Percentiles rank a stretch among this genome's conserved stretches.
Conservation (phyloP, 345 rosid species). For the Tarenaya hassleriana region DNA sequence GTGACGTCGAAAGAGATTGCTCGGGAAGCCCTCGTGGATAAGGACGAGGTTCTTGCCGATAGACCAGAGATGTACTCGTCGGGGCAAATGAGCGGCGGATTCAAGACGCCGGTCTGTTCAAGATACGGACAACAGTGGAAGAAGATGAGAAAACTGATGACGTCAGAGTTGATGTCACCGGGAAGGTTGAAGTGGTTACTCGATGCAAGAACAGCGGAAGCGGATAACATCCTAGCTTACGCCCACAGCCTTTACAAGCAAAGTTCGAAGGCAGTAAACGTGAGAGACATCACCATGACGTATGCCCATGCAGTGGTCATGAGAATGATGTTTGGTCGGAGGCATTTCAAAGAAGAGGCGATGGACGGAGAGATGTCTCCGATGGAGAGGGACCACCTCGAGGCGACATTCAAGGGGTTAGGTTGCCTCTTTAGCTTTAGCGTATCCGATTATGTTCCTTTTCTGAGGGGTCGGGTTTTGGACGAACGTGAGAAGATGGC, state of each 20-base stretch:
- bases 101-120: not conserved
- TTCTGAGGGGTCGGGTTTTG: conserved; percentile 21
- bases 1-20: conserved; percentile 23
- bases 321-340: conserved; percentile 28
- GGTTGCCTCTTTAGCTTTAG: conserved; percentile 18
- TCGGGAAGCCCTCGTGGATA: conserved; percentile 23
- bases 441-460: conserved; percentile 22
- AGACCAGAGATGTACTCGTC: conserved; percentile 18
- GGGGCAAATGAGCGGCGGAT: conserved; percentile 13
- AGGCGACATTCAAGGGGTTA: conserved; percentile 15
- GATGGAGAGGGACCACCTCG: conserved; percentile 22
- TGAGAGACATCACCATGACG: conserved; percentile 6
- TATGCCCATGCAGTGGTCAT: conserved; percentile 24
- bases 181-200: conserved; percentile 21
- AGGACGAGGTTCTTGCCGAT: conserved; percentile 20
- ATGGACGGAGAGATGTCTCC: conserved; percentile 18
- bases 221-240: conserved; percentile 30
- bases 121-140: conserved; percentile 25
- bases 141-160: conserved; percentile 30
- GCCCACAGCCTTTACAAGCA: conserved; percentile 29
- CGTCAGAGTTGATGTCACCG: conserved; percentile 16
- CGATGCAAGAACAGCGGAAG: conserved; percentile 31
- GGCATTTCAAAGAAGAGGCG: conserved; percentile 22
- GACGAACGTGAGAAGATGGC: conserved; percentile 21
- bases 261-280: not conserved